These are phyloP conservation scores for Hypoxylon sp. DNA, from an alignment of 2,329 filamentous ascomycete genomes.

Conservation along the genomic window DNA sequence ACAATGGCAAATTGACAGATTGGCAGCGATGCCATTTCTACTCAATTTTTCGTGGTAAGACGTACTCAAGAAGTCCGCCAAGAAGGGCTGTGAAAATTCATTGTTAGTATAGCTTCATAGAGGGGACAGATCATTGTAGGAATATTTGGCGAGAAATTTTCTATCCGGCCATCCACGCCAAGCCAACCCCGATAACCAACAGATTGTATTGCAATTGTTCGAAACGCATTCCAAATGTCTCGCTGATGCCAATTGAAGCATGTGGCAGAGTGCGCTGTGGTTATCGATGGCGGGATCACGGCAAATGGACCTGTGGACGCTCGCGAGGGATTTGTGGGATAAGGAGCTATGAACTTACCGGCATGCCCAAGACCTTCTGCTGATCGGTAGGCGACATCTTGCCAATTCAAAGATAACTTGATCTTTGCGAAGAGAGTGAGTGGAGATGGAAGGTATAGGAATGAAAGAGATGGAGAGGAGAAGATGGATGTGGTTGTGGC, in stretches of 20 bases:
- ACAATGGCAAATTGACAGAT: slow-evolving; percentile 17
- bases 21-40: slow-evolving; percentile 17
- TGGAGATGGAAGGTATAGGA: slow-evolving; percentile 63
- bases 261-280: slow-evolving; percentile 35
- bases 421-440: slow-evolving; percentile 62
- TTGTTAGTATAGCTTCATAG: slow-evolving; percentile 51
- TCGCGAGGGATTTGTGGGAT: slow-evolving; percentile 39
- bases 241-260: slow-evolving; percentile 41
- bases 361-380: slow-evolving; percentile 74
- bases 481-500: slow-evolving; percentile 44
- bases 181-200: slow-evolving; percentile 17
- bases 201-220: slow-evolving; percentile 24
- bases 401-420: slow-evolving; percentile 59
- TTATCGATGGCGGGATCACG: slow-evolving; percentile 39
- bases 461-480: slow-evolving; percentile 36
- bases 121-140: not conserved
- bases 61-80: slow-evolving; percentile 99
- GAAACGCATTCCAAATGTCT: slow-evolving; percentile 17
- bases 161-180: slow-evolving; percentile 19
- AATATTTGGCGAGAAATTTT: slow-evolving; percentile 27
- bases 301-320: slow-evolving; percentile 16
- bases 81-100: slow-evolving; percentile 77
- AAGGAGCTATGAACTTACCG: slow-evolving; percentile 56
- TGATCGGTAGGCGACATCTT: slow-evolving; percentile 68
- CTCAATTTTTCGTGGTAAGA: slow-evolving; percentile 52